Evolutionary conservation across 768 basidiomycete genomes (phyloP).

Genomic region (Pleurotus pulmonarius): DNA sequence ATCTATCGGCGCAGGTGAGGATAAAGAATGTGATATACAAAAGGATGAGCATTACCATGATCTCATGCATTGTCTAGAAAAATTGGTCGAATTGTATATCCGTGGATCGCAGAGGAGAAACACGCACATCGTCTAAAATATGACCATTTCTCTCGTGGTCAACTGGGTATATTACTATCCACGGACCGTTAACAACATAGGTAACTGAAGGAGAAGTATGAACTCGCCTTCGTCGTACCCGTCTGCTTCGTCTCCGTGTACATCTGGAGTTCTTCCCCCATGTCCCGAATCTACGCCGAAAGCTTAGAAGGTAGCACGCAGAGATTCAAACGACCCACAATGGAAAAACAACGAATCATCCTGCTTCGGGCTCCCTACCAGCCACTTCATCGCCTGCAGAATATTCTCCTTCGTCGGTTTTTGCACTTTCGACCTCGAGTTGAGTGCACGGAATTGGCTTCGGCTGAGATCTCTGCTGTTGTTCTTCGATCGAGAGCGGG

Average conservation of each 20-base stretch:
- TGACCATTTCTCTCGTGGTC: conserved; percentile 76
- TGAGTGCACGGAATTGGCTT: too few species aligned
- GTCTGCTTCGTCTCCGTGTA: conserved; percentile 73
- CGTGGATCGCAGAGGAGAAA: not conserved
- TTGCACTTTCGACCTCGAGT: too few species aligned
- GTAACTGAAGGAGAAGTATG: not conserved
- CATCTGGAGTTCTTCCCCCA: conserved; percentile 83
- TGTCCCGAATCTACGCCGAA: conserved; percentile 75
- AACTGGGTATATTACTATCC: conserved; percentile 80
- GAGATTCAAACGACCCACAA: conserved; percentile 31
- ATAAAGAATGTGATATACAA: not conserved
- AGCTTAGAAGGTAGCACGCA: not conserved
- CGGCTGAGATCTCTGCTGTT: too few species aligned
- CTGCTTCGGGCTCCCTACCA: conserved; percentile 62
- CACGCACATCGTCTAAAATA: conserved; percentile 66
- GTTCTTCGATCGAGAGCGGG: conserved; percentile 46
- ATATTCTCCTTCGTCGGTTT: conserved; percentile 45
- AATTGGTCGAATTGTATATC: not conserved
- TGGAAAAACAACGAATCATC: conserved; percentile 81
- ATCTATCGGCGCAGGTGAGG: not conserved
- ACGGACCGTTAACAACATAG: not conserved
- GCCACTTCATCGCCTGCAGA: conserved; percentile 48
- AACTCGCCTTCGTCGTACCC: conserved; percentile 72
- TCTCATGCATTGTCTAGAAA: conserved; percentile 42
- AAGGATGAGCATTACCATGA: conserved; percentile 33